phyloP scores from a whole-genome alignment of 345 rosid genomes.

The Citrus cavaleriei region DNA sequence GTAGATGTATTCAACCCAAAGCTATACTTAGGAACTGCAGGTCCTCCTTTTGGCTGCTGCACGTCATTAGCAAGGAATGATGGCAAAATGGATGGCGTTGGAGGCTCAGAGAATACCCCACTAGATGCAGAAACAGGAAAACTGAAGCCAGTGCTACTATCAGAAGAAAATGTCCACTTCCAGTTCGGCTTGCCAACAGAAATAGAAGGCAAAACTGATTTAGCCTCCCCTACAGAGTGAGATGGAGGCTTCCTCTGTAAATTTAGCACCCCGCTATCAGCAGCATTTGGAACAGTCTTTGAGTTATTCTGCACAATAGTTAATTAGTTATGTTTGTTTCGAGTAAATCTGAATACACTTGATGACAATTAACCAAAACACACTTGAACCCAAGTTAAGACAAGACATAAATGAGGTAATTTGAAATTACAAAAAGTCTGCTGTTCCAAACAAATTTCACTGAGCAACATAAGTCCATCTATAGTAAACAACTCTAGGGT shows the following conservation, averaged over 20 bases:
- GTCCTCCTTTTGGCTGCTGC: constrained; percentile 35
- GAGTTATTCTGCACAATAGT: constrained; percentile 35
- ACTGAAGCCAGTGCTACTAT: constrained; percentile 49
- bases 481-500: background rate
- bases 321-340: constrained; percentile 15
- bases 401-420: background rate
- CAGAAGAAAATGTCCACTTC: constrained; percentile 50
- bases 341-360: background rate
- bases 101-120: constrained; percentile 65
- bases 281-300: constrained; percentile 24
- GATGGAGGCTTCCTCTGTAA: constrained; percentile 44
- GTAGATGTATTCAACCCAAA: constrained; percentile 31
- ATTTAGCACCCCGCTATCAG: constrained; percentile 24
- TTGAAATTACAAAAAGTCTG: background rate
- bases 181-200: constrained; percentile 49
- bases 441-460: background rate
- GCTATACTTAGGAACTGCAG: constrained; percentile 47
- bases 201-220: constrained; percentile 55
- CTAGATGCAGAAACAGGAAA: constrained; percentile 64
- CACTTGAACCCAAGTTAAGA: background rate
- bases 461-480: background rate
- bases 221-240: constrained; percentile 43
- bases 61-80: constrained; percentile 21
- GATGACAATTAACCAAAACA: background rate
- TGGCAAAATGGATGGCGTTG: constrained; percentile 76